Evolutionary conservation across 129 eudicot species (phyloP).

Genomic region (Centella asiatica): DNA sequence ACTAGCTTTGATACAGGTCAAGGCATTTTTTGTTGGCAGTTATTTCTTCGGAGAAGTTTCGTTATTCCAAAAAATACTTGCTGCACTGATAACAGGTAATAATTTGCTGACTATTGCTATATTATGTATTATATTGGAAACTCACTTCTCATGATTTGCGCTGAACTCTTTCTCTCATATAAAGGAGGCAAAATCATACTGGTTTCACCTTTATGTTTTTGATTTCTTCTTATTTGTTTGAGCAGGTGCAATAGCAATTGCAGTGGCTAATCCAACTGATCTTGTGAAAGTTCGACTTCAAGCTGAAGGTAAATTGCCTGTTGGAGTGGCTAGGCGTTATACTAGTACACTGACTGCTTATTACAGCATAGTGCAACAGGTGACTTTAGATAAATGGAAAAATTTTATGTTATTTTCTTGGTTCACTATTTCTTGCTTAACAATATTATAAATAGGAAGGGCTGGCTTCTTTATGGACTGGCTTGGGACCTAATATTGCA

Average conservation of each 20-base stretch:
- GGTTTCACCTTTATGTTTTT: neutral
- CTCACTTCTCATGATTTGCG: neutral
- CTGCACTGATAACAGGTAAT: constrained; percentile 85
- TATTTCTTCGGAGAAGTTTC: constrained; percentile 46
- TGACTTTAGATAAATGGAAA: neutral
- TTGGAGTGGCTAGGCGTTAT: constrained; percentile 76
- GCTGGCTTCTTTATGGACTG: constrained; percentile 79
- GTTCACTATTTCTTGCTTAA: constrained; percentile 1
- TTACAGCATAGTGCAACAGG: constrained; percentile 68
- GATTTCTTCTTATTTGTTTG: constrained; percentile 7
- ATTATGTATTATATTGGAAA: neutral
- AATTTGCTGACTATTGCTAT: neutral
- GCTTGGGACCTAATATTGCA: constrained; percentile 91
- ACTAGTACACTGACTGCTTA: constrained; percentile 80
- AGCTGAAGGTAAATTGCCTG: constrained; percentile 82
- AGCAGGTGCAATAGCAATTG: constrained; percentile 87
- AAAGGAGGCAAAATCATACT: neutral
- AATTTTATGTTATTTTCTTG: constrained; percentile 6
- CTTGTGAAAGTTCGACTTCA: constrained; percentile 95
- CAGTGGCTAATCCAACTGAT: constrained; percentile 92
- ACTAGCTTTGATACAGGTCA: constrained; percentile 51
- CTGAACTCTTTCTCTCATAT: neutral
- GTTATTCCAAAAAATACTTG: constrained; percentile 69
- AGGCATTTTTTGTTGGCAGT: constrained; percentile 62
- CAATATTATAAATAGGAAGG: constrained; percentile 55